Base-by-base conservation (phyloP, 371 early-diverging fungal species). In the Catenaria anguillulae region DNA sequence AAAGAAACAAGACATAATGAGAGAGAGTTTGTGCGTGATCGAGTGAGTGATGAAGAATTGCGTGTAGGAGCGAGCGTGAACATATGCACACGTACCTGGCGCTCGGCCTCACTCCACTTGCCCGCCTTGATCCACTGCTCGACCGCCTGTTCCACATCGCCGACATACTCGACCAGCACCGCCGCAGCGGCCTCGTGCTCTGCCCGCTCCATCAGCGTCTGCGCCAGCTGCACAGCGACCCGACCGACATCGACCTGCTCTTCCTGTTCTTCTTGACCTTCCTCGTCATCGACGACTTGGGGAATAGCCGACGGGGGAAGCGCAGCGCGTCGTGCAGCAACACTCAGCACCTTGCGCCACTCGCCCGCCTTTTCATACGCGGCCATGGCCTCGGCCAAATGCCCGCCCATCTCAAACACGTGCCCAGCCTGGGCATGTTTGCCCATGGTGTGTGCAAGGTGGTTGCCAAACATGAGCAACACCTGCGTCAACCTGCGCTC, bases 351-450 rank as follows among this genome's bases (percentile, higher is more conserved):
- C 62, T 80, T 79, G n/a, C 79, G 77, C 90, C 90, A 89, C 33
- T 74, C 67, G 12, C 75, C 74, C 4, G 84, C 84, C 56, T 75
- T 70, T 34, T 73, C 71, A 67, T 87, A 91, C 4, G 84, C 70
- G n/a, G 81, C 78, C 33, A 89, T 62, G 0, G 92, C 91, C 67
- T 80, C 72, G 0, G 69, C 62, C 46, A 68, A 63, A 23, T 80
- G 74, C 15, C 78, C 79, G 12, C 84, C 86, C 77, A 88, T 71
- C 33, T 78, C 67, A 64, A 80, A 92, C 23, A 84, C 76, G 65
- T 65, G 36, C 12, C 83, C 93, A 1, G 90, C 88, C 60, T 91
- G 87, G 36, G 70, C 79, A 70, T 80, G 82, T 21, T 79, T 74
- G 29, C 73, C 77, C 34, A 67, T 75, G 21, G 17, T 23, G 43